These are phyloP conservation scores for Oryza rufipogon DNA, from an alignment of 176 grass and related monocot genomes.

Conservation along the genomic window DNA sequence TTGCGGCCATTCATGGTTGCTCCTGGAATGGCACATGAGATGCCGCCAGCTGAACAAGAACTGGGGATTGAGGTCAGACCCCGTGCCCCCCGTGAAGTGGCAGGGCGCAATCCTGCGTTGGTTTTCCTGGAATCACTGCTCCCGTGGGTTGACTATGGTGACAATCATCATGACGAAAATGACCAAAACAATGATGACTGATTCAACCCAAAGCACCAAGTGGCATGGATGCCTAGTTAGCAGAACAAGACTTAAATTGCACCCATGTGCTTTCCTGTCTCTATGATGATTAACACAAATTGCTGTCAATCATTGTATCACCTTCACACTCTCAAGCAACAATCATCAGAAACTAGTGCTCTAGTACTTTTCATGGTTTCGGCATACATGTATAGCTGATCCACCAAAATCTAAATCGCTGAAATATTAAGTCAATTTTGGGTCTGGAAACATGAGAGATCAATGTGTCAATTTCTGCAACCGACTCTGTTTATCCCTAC, in stretches of 20 bases:
- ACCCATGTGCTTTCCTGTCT: neutral
- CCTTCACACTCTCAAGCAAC: neutral
- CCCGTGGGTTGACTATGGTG: conserved; percentile 83
- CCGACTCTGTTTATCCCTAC: neutral
- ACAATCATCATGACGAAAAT: conserved; percentile 47
- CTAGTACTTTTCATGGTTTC: conserved; percentile 31
- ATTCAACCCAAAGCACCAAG: neutral
- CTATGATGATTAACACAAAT: conserved; percentile 18
- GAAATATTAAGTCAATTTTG: conserved; percentile 23
- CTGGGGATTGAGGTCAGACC: conserved; percentile 48
- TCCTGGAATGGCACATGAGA: conserved; percentile 68
- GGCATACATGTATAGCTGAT: conserved; percentile 32
- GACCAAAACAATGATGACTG: conserved; percentile 43
- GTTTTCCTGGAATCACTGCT: conserved; percentile 93
- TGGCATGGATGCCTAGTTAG: neutral
- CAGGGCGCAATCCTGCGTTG: conserved; percentile 67
- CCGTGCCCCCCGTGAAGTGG: conserved; percentile 66
- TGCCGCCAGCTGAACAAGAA: conserved; percentile 57
- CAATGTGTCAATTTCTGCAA: conserved; percentile 5
- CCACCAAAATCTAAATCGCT: neutral
- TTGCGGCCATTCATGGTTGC: conserved; percentile 83
- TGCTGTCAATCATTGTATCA: conserved; percentile 6
- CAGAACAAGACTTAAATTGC: neutral
- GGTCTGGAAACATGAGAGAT: conserved; percentile 3
- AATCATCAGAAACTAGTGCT: conserved; percentile 14